Base-by-base conservation (phyloP, 2,329 filamentous ascomycete genomes). In the Xylaria arbuscula region DNA sequence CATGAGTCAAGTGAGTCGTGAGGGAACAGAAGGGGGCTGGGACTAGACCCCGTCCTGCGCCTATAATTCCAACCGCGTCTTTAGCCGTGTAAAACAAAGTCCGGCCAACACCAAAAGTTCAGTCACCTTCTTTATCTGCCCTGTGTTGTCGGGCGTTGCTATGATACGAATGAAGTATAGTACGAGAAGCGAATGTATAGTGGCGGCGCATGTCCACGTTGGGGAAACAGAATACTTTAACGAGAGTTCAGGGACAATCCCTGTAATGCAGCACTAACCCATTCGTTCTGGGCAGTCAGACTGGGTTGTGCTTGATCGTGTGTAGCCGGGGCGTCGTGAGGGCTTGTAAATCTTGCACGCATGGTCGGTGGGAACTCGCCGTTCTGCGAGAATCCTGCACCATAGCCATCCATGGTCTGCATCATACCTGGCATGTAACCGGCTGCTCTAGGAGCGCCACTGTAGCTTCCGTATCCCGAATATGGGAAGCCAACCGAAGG, bases 171-270 rank as follows among this genome's bases (percentile, higher is more conserved):
- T 69, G 69, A 77, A 77, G 57, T 76, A 77, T 77, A 72, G 57
- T 76, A 78, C 75, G 75, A 77, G 74, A 78, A 77, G 67, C 38
- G 66, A 76, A 76, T 62, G 63, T 67, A 60, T 68, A 67, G 34
- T 64, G 65, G 50, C 54, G 42, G 54, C 50, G 34, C 55, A 45
- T 67, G 54, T 42, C 47, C 58, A 55, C n/a, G 24, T 42, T 61
- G 22, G 22, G 36, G 15, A 61, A 64, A 62, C 47, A 68, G 34
- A 15, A n/a, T 42, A 62, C 19, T 74, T 72, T 40, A 88, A 69
- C 86, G 86, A 72, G 88, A 87, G 76, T 92, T 92, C 70, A 94
- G 85, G 1, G 92, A 94, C 19, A 94, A 81, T 10, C 91, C 88
- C 77, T 93, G 91, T 77, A 93, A 93, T 6, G 85, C 80, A 61